Evolutionary conservation across 306 rosid genomes (phyloP), one percentile per base, ranked within the genome.

Genomic region (Delonix regia): DNA sequence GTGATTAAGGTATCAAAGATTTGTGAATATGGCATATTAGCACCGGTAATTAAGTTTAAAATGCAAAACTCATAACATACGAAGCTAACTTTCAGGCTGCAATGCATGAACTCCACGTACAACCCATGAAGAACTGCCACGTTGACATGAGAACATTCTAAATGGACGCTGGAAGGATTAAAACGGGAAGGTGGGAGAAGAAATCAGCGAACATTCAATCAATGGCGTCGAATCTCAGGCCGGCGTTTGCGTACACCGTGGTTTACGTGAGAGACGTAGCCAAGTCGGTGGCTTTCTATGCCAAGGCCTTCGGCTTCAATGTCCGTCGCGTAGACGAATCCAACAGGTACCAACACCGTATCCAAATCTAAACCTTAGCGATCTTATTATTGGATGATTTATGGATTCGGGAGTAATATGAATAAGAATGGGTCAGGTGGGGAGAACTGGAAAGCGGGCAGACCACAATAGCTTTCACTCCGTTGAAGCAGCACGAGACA

Each of bases 391-490:
- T 24, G 6, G 18, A 25, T 28, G 13, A 7, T 7, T 38, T 7
- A 25, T 7, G 36, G 42, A 16, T 10, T 47, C 16, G 34, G 22
- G 28, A 27, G 28, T 52, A 19, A 19, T 52, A n/a, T 11, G 36
- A 52, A 59, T 18, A 14, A 3, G 36, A 30, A 5, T 33, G 18
- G 44, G 3, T 7, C 47, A 92, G 97, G 68, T 94, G 97, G 99
- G 97, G 97, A 73, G 99, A 94, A 75, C 83, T 94, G 61, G 97
- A 89, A 66, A 89, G 89, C 6, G 95, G 97, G 25, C 71, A 81
- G 77, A 94, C 95, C 7, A 92, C 99, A 0, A 86, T 92, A 33
- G 97, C 99, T 11, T 94, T 94, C 88, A 89, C 97, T 11, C 98
- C 96, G 13, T 41, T 74, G 56, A 91, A 83, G 48, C 98, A 91